Evolutionary conservation across 2,329 filamentous ascomycete species (phyloP), one percentile per base, ranked within the genome.

Genomic region (Blastomyces gilchristii): DNA sequence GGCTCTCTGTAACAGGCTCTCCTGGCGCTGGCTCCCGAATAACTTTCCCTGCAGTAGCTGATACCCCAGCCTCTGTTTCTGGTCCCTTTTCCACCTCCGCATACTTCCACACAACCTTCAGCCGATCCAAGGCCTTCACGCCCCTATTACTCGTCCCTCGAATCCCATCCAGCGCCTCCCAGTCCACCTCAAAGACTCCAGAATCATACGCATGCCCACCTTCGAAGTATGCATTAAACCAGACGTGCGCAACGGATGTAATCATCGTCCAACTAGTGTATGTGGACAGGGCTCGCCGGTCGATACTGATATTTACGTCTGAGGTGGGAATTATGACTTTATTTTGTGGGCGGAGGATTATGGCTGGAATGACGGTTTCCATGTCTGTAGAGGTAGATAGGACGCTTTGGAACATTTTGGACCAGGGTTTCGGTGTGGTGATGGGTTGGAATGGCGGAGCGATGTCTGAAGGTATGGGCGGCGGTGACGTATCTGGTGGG

Each of bases 221-320:
- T 76, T 97, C 94, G 70, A 97, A 97, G 75, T 87, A 97, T 1
- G 87, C 81, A 71, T 99, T 99, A 80, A 97, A 96, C 94, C 94
- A 99, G 18, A 96, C 90, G 71, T 97, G 93, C 0, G 92, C 92
- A 11, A 97, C 87, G 0, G 92, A 87, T 0, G 93, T 96, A 3
- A 97, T 91, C 86, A 97, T 90, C 0, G 90, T 91, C 68, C 90
- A 84, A 0, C 91, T 88, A 7, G 82, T 82, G 69, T 89, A 89
- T 4, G 84, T 83, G 1, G 89, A 86, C 2, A 89, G 86, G 70
- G 91, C 96, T 45, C 92, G 86, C 8, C 91, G 85, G 76, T 97
- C 92, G 31, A 97, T 85, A 59, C 91, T 87, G 67, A 97, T 89
- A 73, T 96, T 96, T 68, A 97, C 82, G 71, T 97, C 94, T 73